These are phyloP conservation scores for Asterionellopsis glacialis DNA, from an alignment of 108 stramenopile genomes.

Conservation along the genomic window DNA sequence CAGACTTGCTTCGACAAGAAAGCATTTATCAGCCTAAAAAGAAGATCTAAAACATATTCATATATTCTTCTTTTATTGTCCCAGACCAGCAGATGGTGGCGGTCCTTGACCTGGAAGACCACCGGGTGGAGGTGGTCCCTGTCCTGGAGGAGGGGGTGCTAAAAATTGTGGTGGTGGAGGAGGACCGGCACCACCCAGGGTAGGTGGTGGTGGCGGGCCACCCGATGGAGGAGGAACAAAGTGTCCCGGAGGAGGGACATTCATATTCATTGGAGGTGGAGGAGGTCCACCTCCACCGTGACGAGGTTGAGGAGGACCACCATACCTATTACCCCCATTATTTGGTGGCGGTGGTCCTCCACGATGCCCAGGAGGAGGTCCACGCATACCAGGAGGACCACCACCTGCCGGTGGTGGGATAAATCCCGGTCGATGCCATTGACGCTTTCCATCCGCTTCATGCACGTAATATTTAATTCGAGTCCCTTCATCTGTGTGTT, in stretches of 20 bases:
- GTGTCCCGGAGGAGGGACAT: background rate
- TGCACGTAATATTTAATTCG: conserved; percentile 58
- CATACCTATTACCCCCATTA: too few relatives aligned
- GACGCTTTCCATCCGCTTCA: conserved; percentile 60
- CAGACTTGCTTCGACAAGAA: too few relatives aligned
- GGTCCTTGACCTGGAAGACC: conserved; percentile 6
- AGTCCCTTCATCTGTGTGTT: conserved; percentile 77
- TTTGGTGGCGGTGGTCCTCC: conserved; percentile 9
- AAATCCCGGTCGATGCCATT: conserved; percentile 84
- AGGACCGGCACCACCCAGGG: conserved; percentile 3
- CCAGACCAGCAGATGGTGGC: too few relatives aligned
- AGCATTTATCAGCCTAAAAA: too few relatives aligned
- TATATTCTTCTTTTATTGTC: too few relatives aligned
- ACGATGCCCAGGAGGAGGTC: conserved; percentile 11
- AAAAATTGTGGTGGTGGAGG: conserved; percentile 25
- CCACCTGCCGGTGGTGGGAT: conserved; percentile 73
- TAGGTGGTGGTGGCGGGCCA: conserved; percentile 1
- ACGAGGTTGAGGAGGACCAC: too few relatives aligned
- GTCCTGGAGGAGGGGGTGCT: conserved; percentile 14
- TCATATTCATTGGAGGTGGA: background rate
- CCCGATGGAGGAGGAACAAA: background rate
- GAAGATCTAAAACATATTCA: too few relatives aligned
- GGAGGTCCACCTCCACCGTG: background rate
- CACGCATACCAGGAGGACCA: conserved; percentile 1
- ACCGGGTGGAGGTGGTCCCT: conserved; percentile 11